Conservation (phyloP, 306 rosid species). For the Clitoria ternatea region DNA sequence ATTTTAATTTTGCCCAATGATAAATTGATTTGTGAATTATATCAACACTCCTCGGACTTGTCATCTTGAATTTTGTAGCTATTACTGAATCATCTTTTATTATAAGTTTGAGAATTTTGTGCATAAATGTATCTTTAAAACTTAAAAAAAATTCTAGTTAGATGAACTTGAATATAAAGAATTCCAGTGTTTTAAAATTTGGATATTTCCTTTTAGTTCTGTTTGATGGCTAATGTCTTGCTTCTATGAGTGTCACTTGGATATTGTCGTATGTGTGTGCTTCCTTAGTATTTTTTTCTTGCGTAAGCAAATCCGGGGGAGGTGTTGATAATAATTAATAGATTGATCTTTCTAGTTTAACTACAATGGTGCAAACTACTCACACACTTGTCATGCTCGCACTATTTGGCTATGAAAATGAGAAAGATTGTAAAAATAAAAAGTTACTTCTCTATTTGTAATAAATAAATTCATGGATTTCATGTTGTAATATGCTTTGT, state of each 20-base stretch:
- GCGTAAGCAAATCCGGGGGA: background rate
- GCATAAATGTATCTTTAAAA: background rate
- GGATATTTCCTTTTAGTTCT: background rate
- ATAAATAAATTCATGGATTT: too few relatives aligned
- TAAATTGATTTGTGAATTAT: conserved; percentile 13
- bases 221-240: background rate
- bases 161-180: background rate
- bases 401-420: too few relatives aligned
- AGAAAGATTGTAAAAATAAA: too few relatives aligned
- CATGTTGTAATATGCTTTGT: too few relatives aligned
- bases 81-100: background rate
- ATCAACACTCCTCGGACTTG: background rate
- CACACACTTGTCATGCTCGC: too few relatives aligned
- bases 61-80: background rate
- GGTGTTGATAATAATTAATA: background rate
- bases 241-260: background rate
- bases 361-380: too few relatives aligned
- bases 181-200: background rate
- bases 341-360: too few relatives aligned
- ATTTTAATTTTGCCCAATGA: background rate
- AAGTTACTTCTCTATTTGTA: too few relatives aligned
- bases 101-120: background rate
- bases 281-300: background rate
- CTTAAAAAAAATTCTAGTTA: background rate
- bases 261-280: background rate